phyloP scores from a whole-genome alignment of 352 stramenopile species.

The Phytophthora boehmeriae region DNA sequence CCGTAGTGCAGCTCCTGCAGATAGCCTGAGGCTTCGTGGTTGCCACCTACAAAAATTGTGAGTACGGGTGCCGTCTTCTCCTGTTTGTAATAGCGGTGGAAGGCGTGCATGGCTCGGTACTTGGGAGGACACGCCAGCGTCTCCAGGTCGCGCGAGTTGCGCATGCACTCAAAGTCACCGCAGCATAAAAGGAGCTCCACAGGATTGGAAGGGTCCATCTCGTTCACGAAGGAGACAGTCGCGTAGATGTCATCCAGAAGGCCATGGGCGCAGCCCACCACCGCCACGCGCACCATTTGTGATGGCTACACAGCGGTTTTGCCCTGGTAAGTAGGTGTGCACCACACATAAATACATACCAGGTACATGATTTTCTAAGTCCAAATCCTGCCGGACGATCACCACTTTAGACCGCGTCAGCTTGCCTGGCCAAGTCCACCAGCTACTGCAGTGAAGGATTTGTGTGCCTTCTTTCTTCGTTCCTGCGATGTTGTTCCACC shows the following conservation, averaged over 20 bases:
- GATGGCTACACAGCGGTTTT: neutral
- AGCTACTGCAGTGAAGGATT: too few species aligned
- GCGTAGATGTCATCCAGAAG: constrained; percentile 98
- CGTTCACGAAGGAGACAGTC: constrained; percentile 92
- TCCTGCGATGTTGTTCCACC: too few species aligned
- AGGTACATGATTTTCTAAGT: too few species aligned
- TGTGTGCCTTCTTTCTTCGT: too few species aligned
- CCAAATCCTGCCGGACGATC: too few species aligned
- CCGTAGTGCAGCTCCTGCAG: constrained; percentile 98
- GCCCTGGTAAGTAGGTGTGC: neutral
- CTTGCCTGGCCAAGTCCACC: too few species aligned
- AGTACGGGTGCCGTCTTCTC: constrained; percentile 92
- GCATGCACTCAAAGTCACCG: constrained; percentile 98
- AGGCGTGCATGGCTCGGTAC: constrained; percentile 92
- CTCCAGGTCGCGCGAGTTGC: constrained; percentile 95
- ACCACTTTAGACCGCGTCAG: too few species aligned
- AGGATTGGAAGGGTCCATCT: constrained; percentile 68
- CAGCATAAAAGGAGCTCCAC: constrained; percentile 98
- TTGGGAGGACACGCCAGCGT: constrained; percentile 96
- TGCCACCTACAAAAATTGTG: constrained; percentile 98
- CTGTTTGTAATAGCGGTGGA: constrained; percentile 97
- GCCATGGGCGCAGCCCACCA: constrained; percentile 99
- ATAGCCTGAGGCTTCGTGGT: constrained; percentile 98
- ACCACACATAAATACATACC: neutral
- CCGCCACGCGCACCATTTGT: constrained; percentile 80